Base-by-base conservation (phyloP, 2,329 filamentous ascomycete species). In the Myriosclerotinia curreyana region DNA sequence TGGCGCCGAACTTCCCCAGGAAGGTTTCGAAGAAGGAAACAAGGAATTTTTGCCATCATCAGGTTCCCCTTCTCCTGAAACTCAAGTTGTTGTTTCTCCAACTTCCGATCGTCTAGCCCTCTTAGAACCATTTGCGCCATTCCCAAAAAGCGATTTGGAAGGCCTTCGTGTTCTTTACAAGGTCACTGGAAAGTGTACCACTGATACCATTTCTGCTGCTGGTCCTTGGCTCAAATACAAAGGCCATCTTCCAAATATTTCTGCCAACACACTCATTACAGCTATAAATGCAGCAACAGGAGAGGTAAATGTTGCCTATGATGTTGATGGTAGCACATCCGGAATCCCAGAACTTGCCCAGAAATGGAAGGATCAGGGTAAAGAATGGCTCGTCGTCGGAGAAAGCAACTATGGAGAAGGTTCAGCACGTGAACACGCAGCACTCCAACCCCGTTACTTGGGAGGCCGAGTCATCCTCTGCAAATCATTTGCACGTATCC, bases 221-320 rank as follows among this genome's bases (percentile, higher is more conserved):
- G 94, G 94, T 7, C 94, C 94, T 20, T 98, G 94, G 94, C 86
- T 99, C 71, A 98, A 98, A 79, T 99, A 98, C 86, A 98, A 98
- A 83, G 95, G 95, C 68, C 95, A 99, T 78, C 86, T 99, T 68
- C 92, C 95, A 76, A 99, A 99, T 82, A 99, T 99, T 77, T 90
- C 88, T 71, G 92, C 92, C 75, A 99, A 99, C 84, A 99, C 95
- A 2, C 86, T 99, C 69, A 97, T 97, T 79, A 95, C 92, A 62
- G 95, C 95, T 66, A 83, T 93, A 75, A 97, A 97, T 77, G 92
- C 90, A 51, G 91, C 91, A 67, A 99, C 94, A 0, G 90, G 89
- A 71, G 93, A 96, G 77, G 93, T 95, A 69, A 98, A 98, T 77
- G 87, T 85, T 25, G 95, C 94, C 6, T 95, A 96, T 79, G 95